Evolutionary conservation across 2,329 filamentous ascomycete genomes (phyloP).

Genomic region (Tetracladium maxilliforme): DNA sequence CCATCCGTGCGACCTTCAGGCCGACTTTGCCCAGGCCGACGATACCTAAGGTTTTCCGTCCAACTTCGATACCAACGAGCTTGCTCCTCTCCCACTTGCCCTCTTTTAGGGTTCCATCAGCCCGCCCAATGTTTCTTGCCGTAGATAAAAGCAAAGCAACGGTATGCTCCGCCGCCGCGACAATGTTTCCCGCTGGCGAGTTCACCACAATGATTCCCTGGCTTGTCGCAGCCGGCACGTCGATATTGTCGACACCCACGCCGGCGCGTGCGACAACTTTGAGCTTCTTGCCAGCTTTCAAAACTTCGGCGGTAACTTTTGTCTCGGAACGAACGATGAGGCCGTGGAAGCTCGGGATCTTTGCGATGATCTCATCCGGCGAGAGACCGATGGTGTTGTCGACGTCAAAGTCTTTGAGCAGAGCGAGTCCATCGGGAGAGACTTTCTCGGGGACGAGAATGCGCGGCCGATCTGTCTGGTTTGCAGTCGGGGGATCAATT

Average conservation of each 20-base stretch:
- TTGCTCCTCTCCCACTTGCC: constrained; percentile 63
- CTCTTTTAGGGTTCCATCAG: constrained; percentile 52
- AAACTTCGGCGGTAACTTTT: constrained; percentile 56
- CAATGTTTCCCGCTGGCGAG: constrained; percentile 65
- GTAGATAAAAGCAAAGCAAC: constrained; percentile 60
- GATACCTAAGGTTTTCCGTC: constrained; percentile 61
- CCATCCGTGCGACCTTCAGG: constrained; percentile 66
- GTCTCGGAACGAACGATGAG: constrained; percentile 73
- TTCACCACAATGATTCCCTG: constrained; percentile 71
- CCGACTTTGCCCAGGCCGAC: constrained; percentile 76
- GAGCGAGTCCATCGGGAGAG: constrained; percentile 59
- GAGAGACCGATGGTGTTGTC: constrained; percentile 50
- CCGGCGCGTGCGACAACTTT: constrained; percentile 70
- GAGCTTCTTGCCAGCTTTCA: constrained; percentile 51
- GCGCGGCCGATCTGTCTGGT: no score
- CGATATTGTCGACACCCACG: constrained; percentile 72
- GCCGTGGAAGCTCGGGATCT: constrained; percentile 60
- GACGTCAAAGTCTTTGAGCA: constrained; percentile 55
- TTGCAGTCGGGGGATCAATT: no score
- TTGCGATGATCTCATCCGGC: constrained; percentile 44
- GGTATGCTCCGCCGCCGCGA: constrained; percentile 67
- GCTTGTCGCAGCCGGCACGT: constrained; percentile 57
- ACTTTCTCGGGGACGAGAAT: constrained; percentile 71
- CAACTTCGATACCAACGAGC: constrained; percentile 64
- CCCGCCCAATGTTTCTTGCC: constrained; percentile 59